Conservation (phyloP, 768 basidiomycete species). For the Boletellus sp. region DNA sequence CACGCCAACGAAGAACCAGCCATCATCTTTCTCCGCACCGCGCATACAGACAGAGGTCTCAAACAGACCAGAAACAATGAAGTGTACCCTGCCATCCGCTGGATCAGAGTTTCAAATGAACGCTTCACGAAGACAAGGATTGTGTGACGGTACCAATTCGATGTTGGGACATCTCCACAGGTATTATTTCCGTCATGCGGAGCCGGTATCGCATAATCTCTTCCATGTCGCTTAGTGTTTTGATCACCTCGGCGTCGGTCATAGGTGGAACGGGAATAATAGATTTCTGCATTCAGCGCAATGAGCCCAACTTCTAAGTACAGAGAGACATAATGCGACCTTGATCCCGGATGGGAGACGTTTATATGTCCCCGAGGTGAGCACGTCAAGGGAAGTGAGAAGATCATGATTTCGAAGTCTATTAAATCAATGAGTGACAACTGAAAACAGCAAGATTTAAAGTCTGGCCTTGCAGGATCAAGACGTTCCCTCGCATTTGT, state of each 20-base stretch:
- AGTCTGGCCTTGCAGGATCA: conserved; percentile 68
- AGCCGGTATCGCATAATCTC: conserved; percentile 76
- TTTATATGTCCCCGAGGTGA: conserved; percentile 82
- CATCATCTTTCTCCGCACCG: conserved; percentile 64
- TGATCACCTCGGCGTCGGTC: conserved; percentile 60
- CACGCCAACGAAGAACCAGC: conserved; percentile 83
- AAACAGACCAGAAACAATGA: conserved; percentile 69
- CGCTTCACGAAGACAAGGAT: conserved; percentile 13
- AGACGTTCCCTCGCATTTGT: conserved; percentile 65
- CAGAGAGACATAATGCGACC: conserved; percentile 39
- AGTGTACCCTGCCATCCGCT: conserved; percentile 79
- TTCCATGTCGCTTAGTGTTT: conserved; percentile 70
- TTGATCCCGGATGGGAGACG: conserved; percentile 79
- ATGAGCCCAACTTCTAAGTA: conserved; percentile 20
- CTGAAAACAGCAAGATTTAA: background rate
- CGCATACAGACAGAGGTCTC: conserved; percentile 70
- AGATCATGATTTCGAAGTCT: conserved; percentile 94
- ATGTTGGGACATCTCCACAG: conserved; percentile 74
- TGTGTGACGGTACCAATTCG: conserved; percentile 49
- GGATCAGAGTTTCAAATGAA: conserved; percentile 18
- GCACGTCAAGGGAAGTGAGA: conserved; percentile 84
- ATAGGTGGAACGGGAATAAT: conserved; percentile 64
- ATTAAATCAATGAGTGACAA: background rate
- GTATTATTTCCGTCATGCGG: conserved; percentile 73
- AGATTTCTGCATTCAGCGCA: conserved; percentile 49